These are phyloP conservation scores for Allantophomopsis lycopodina DNA, from an alignment of 2,329 filamentous ascomycete species.

Conservation along the genomic window DNA sequence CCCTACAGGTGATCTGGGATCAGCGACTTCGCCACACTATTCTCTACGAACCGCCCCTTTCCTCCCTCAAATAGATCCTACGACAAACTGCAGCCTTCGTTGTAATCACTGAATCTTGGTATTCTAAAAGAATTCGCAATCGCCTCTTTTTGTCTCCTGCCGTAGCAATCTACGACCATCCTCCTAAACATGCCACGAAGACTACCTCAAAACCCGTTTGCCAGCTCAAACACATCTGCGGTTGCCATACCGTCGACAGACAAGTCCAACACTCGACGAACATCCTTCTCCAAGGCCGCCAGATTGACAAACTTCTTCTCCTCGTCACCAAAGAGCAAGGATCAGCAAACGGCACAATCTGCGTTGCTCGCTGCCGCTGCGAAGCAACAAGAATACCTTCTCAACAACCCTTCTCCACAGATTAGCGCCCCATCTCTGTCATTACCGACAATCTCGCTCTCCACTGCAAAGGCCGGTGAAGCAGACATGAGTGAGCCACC, in stretches of 20 bases:
- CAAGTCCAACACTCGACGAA: slow-evolving; percentile 27
- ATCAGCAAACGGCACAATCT: slow-evolving; percentile 50
- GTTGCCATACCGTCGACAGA: slow-evolving; percentile 11
- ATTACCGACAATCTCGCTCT: slow-evolving; percentile 82
- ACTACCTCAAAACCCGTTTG: slow-evolving; percentile 19
- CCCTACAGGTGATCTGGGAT: too few relatives aligned
- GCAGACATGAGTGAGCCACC: slow-evolving; percentile 58
- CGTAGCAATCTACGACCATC: too few relatives aligned
- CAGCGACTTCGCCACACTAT: too few relatives aligned
- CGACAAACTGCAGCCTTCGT: too few relatives aligned
- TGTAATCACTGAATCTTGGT: too few relatives aligned
- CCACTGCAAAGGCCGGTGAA: slow-evolving; percentile 69
- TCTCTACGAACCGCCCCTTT: too few relatives aligned
- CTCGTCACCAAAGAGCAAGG: slow-evolving; percentile 62
- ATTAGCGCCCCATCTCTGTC: slow-evolving; percentile 63
- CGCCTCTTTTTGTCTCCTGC: too few relatives aligned
- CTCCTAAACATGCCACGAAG: slow-evolving; percentile 18
- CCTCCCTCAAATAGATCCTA: too few relatives aligned
- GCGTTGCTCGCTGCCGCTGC: slow-evolving; percentile 46
- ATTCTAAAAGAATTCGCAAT: too few relatives aligned
- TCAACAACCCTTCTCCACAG: slow-evolving; percentile 38
- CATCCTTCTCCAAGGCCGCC: slow-evolving; percentile 55
- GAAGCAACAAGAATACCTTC: slow-evolving; percentile 45
- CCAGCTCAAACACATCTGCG: slow-evolving; percentile 14
- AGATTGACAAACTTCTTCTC: slow-evolving; percentile 76